These are phyloP conservation scores for Alternaria novae-zelandiae DNA, from an alignment of 2,329 filamentous ascomycete genomes.

Conservation along the genomic window DNA sequence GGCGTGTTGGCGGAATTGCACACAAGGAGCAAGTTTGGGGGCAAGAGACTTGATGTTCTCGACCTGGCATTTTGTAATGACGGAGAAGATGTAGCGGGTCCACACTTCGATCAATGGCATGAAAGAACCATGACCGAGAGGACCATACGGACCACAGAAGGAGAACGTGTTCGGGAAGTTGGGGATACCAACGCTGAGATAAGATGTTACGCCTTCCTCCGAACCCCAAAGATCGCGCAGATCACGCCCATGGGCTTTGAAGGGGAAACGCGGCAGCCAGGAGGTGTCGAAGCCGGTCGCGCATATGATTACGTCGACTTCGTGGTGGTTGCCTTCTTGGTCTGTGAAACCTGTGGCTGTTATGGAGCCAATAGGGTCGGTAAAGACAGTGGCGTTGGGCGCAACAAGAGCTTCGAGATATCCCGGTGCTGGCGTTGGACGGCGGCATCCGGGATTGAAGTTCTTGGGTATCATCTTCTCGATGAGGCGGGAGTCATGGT, in stretches of 20 bases:
- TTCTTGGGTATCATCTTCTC: slow-evolving; percentile 56
- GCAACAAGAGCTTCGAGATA: slow-evolving; percentile 29
- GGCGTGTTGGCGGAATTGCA: slow-evolving; percentile 29
- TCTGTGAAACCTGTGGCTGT: slow-evolving; percentile 30
- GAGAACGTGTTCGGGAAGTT: slow-evolving; percentile 54
- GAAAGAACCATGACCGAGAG: slow-evolving; percentile 29
- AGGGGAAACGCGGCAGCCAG: slow-evolving; percentile 34
- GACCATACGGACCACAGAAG: slow-evolving; percentile 47
- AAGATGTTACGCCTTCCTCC: slow-evolving; percentile 46
- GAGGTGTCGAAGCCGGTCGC: slow-evolving; percentile 52
- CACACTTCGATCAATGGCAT: slow-evolving; percentile 34
- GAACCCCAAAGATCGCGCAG: slow-evolving; percentile 48
- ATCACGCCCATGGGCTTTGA: slow-evolving; percentile 35
- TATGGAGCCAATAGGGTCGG: slow-evolving; percentile 23
- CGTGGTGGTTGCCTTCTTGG: slow-evolving; percentile 22
- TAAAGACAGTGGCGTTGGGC: slow-evolving; percentile 28
- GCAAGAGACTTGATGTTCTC: slow-evolving; percentile 31
- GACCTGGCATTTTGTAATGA: slow-evolving; percentile 31
- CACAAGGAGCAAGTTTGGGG: slow-evolving; percentile 16
- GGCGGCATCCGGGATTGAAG: slow-evolving; percentile 33
- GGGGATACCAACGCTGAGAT: slow-evolving; percentile 52
- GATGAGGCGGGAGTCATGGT: slow-evolving; percentile 47
- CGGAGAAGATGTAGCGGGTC: slow-evolving; percentile 31
- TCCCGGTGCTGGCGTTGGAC: slow-evolving; percentile 32
- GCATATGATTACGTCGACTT: slow-evolving; percentile 52